These are phyloP conservation scores for Sophora flavescens DNA, from an alignment of 306 rosid species.

Conservation along the genomic window DNA sequence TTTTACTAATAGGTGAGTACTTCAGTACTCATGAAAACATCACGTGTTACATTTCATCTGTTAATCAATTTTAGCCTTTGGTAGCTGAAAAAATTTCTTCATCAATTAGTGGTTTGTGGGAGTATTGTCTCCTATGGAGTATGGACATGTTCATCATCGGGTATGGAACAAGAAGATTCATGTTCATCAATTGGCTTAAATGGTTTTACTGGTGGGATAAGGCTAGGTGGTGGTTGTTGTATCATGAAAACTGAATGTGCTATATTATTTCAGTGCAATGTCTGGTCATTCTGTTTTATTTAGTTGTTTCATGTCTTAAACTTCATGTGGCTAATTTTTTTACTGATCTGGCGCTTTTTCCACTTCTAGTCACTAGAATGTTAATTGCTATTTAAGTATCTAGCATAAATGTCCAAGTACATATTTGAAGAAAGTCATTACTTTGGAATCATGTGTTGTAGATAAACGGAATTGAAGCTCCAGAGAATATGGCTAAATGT, in stretches of 20 bases:
- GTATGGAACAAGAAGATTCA: conserved; percentile 83
- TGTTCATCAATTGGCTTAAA: conserved; percentile 29
- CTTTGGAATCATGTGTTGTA: conserved; percentile 47
- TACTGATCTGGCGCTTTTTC: conserved; percentile 91
- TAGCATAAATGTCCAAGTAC: conserved; percentile 6
- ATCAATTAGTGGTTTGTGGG: conserved; percentile 73
- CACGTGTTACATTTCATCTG: conserved; percentile 15
- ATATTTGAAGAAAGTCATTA: conserved; percentile 37
- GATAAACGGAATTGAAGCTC: conserved; percentile 88
- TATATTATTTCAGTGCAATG: conserved; percentile 16
- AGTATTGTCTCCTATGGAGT: conserved; percentile 83
- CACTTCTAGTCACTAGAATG: conserved; percentile 96
- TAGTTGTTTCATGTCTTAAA: conserved; percentile 75
- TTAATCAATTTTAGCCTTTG: conserved; percentile 34
- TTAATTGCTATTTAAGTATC: conserved; percentile 44
- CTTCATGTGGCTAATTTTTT: conserved; percentile 97
- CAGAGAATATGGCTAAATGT: conserved; percentile 97
- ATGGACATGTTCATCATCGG: conserved; percentile 86
- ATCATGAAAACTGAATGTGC: conserved; percentile 32
- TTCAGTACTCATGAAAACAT: conserved; percentile 33
- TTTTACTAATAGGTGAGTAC: conserved; percentile 82
- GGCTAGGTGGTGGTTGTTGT: conserved; percentile 17
- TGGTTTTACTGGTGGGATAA: conserved; percentile 32
- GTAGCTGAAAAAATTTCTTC: conserved; percentile 48
- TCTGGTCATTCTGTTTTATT: conserved; percentile 37